phyloP scores from a whole-genome alignment of 1,284 basidiomycete species.

The Trichosporon asahii region DNA sequence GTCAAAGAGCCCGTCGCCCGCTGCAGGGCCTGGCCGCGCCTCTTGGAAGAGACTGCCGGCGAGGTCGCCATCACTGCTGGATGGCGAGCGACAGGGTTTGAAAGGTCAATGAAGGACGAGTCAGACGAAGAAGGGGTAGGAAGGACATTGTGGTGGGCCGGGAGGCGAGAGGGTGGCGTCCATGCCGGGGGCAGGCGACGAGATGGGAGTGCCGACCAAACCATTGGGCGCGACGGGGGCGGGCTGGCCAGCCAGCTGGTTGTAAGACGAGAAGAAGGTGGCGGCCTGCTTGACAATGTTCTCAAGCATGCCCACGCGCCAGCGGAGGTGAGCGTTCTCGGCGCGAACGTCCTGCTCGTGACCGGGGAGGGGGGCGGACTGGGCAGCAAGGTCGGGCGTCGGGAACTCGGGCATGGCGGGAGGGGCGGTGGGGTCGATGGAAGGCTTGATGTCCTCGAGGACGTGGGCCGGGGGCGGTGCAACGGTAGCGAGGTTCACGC shows the following conservation, averaged over 20 bases:
- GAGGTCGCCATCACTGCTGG: constrained; percentile 50
- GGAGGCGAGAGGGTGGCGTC: constrained; percentile 38
- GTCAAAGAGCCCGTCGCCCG: constrained; percentile 46
- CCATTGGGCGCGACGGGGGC: constrained; percentile 11
- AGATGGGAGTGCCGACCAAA: constrained; percentile 16
- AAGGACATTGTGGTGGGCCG: constrained; percentile 10
- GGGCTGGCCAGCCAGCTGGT: constrained; percentile 14
- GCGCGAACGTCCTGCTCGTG: constrained; percentile 23
- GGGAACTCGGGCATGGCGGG: constrained; percentile 13
- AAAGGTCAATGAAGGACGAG: constrained; percentile 26
- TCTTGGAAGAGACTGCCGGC: constrained; percentile 26
- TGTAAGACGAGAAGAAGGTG: constrained; percentile 32
- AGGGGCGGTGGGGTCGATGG: constrained; percentile 16
- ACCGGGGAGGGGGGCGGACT: constrained; percentile 4
- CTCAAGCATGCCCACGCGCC: constrained; percentile 42
- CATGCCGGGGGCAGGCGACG: constrained; percentile 24
- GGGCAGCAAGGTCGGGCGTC: constrained; percentile 1
- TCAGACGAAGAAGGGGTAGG: constrained; percentile 14
- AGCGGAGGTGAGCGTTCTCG: constrained; percentile 40
- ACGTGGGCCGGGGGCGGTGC: constrained; percentile 40
- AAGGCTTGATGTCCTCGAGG: constrained; percentile 36
- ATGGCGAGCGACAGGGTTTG: constrained; percentile 46
- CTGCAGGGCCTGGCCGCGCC: constrained; percentile 47
- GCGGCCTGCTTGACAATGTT: constrained; percentile 46
- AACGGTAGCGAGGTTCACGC: constrained; percentile 43